Conservation (phyloP, 2,329 filamentous ascomycete genomes). For the Monilinia aucupariae region DNA sequence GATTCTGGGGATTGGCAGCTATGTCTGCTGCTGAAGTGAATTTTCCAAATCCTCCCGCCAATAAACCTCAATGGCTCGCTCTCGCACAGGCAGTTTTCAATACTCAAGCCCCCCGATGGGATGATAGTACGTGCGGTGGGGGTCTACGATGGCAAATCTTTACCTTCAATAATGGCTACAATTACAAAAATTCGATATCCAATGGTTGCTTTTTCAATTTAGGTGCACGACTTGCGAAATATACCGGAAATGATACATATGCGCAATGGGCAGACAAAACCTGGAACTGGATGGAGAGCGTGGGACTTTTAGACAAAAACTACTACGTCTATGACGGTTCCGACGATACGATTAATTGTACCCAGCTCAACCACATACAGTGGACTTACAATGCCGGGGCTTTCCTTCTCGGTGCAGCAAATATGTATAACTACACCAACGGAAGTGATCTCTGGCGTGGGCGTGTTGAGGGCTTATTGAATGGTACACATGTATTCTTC, state of each 20-base stretch:
- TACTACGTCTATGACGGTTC: constrained; percentile 61
- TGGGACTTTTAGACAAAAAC: constrained; percentile 53
- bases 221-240: constrained; percentile 64
- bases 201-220: constrained; percentile 59
- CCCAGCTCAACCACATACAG: constrained; percentile 52
- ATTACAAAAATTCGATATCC: constrained; percentile 67
- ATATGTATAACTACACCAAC: constrained; percentile 61
- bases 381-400: constrained; percentile 66
- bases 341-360: constrained; percentile 53
- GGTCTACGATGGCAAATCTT: constrained; percentile 84
- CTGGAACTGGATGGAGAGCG: constrained; percentile 61
- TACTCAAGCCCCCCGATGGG: constrained; percentile 69
- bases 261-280: constrained; percentile 68
- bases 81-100: constrained; percentile 79
- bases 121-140: constrained; percentile 61
- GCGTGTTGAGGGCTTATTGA: constrained; percentile 52
- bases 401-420: constrained; percentile 60
- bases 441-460: constrained; percentile 53
- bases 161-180: constrained; percentile 72
- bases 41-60: constrained; percentile 50
- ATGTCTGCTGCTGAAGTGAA: constrained; percentile 67
- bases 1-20: constrained; percentile 66
- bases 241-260: constrained; percentile 73
- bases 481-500: constrained; percentile 50
- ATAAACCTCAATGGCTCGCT: constrained; percentile 61